Conservation (phyloP, 768 basidiomycete species). For the Termitomyces titanicus region DNA sequence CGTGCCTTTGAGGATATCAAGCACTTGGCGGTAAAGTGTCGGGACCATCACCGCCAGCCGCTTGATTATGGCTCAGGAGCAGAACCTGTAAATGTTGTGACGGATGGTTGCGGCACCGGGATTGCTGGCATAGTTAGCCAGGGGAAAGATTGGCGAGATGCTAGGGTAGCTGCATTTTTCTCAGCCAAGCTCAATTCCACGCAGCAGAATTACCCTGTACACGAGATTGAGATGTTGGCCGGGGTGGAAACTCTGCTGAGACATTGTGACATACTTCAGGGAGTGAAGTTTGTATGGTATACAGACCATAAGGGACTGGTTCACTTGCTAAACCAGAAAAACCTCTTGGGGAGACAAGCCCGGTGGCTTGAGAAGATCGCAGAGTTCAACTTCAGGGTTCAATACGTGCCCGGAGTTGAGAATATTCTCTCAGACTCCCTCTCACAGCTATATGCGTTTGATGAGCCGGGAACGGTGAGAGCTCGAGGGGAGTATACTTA, state of each 20-base stretch:
- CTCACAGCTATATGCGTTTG: neutral
- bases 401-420: neutral
- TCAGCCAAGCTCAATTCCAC: slow-evolving; percentile 22
- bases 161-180: slow-evolving; percentile 31
- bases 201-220: neutral
- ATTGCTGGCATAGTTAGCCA: slow-evolving; percentile 26
- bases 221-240: slow-evolving; percentile 33
- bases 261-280: slow-evolving; percentile 26
- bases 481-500: neutral
- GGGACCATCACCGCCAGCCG: slow-evolving; percentile 16
- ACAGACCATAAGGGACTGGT: slow-evolving; percentile 10
- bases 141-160: slow-evolving; percentile 22
- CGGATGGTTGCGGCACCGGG: slow-evolving; percentile 28
- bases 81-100: slow-evolving; percentile 25
- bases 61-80: slow-evolving; percentile 17
- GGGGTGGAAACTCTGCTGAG: slow-evolving; percentile 31
- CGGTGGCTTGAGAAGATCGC: slow-evolving; percentile 25
- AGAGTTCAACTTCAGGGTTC: slow-evolving; percentile 32
- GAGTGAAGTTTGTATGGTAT: slow-evolving; percentile 21
- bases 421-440: neutral
- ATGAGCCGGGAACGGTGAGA: slow-evolving; percentile 5
- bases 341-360: slow-evolving; percentile 25
- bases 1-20: slow-evolving; percentile 36
- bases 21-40: slow-evolving; percentile 9
- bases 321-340: slow-evolving; percentile 27